Conservation (phyloP, 768 basidiomycete genomes). For the Termitomyces sp. region DNA sequence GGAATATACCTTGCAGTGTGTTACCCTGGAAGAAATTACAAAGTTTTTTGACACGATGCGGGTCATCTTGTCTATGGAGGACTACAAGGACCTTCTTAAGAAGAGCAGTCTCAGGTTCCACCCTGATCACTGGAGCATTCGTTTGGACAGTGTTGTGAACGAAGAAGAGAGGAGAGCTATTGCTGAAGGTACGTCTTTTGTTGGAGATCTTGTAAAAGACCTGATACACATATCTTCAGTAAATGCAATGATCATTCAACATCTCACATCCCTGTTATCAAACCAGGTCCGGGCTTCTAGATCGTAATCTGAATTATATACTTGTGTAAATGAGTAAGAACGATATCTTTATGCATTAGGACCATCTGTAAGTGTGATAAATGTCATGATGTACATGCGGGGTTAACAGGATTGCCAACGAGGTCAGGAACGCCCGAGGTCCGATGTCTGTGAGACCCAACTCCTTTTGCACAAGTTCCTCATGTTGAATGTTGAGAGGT, state of each 20-base stretch:
- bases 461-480: too few species aligned
- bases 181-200: constrained; percentile 48
- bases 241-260: constrained; percentile 63
- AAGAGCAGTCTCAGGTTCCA: constrained; percentile 73
- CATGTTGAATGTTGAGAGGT: too few species aligned
- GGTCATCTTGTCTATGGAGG: constrained; percentile 47
- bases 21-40: constrained; percentile 69
- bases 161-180: constrained; percentile 51
- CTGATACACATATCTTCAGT: neutral
- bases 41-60: constrained; percentile 57
- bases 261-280: constrained; percentile 35
- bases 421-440: too few species aligned
- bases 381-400: too few species aligned
- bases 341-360: too few species aligned
- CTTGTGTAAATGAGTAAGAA: too few species aligned
- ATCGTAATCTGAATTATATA: neutral
- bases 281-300: neutral
- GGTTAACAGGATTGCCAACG: too few species aligned
- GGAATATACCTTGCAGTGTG: constrained; percentile 51
- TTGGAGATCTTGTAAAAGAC: neutral
- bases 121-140: constrained; percentile 72
- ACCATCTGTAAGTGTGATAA: too few species aligned
- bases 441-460: too few species aligned
- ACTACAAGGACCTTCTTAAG: constrained; percentile 61
- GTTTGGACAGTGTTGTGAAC: constrained; percentile 53